These are phyloP conservation scores for Arthroderma uncinatum DNA, from an alignment of 2,329 filamentous ascomycete genomes.

Conservation along the genomic window DNA sequence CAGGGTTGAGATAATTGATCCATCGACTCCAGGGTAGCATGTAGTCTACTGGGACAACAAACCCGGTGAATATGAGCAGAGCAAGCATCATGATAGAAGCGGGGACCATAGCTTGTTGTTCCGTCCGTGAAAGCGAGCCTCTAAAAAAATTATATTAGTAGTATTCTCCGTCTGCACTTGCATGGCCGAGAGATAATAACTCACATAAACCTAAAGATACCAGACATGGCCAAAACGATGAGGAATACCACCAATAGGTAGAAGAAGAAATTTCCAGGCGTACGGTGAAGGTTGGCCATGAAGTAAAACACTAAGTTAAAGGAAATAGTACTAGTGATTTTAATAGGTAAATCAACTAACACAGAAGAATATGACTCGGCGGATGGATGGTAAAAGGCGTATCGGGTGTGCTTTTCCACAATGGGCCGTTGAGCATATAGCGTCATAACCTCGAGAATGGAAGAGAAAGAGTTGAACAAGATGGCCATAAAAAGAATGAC, in stretches of 20 bases:
- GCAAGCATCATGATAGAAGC: constrained; percentile 39
- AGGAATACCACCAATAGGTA: constrained; percentile 48
- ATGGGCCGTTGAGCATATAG: constrained; percentile 56
- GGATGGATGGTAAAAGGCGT: constrained; percentile 79
- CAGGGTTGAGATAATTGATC: constrained; percentile 69
- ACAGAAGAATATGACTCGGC: constrained; percentile 68
- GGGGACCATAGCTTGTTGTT: constrained; percentile 50
- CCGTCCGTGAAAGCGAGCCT: constrained; percentile 65
- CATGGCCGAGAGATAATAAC: not conserved
- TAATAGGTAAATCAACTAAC: constrained; percentile 72
- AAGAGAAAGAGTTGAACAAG: constrained; percentile 72
- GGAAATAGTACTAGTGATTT: constrained; percentile 57
- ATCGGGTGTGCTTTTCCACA: constrained; percentile 77
- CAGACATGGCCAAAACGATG: constrained; percentile 59
- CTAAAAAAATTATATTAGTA: constrained; percentile 44
- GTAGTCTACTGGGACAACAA: constrained; percentile 40
- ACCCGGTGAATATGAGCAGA: constrained; percentile 40
- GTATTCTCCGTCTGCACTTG: not conserved
- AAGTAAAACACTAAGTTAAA: constrained; percentile 81
- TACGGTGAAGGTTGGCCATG: constrained; percentile 67
- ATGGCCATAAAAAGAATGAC: constrained; percentile 57
- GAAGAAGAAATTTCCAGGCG: constrained; percentile 69
- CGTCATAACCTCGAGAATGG: constrained; percentile 51
- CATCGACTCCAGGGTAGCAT: constrained; percentile 74
- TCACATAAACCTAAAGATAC: constrained; percentile 68